Percentiles rank a stretch among this genome's conserved stretches.
Evolutionary conservation across 78 protist species (phyloP).

Genomic region (Ministeria vibrans): DNA sequence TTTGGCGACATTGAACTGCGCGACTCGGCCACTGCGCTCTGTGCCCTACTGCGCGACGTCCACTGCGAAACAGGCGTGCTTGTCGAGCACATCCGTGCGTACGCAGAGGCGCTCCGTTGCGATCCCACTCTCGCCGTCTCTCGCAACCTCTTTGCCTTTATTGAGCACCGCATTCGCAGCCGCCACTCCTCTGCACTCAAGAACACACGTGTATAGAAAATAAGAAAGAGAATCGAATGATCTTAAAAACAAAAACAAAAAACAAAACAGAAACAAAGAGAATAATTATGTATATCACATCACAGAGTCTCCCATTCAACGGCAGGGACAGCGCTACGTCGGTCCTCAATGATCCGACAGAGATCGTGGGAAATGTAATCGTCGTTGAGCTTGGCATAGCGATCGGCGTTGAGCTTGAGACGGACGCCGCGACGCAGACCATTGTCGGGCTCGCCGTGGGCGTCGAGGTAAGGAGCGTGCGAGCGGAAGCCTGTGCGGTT

Average conservation of each 20-base stretch:
- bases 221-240: no score
- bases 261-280: neutral
- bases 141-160: no score
- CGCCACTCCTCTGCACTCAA: no score
- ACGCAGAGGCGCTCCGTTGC: no score
- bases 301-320: neutral
- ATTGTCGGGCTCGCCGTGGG: constrained; percentile 9
- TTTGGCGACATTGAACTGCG: no score
- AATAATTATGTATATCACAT: neutral
- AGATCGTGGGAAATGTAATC: neutral
- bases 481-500: neutral
- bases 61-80: no score
- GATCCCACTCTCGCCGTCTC: no score
- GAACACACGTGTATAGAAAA: no score
- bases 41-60: no score
- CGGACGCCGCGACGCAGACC: neutral
- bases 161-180: no score
- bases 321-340: neutral
- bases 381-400: neutral
- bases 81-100: no score
- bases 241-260: neutral
- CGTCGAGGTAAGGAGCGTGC: constrained; percentile 9
- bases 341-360: neutral
- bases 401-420: neutral
- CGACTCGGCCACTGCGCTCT: no score